phyloP scores from a whole-genome alignment of 371 early-diverging fungal genomes.

The Mortierella sp. region DNA sequence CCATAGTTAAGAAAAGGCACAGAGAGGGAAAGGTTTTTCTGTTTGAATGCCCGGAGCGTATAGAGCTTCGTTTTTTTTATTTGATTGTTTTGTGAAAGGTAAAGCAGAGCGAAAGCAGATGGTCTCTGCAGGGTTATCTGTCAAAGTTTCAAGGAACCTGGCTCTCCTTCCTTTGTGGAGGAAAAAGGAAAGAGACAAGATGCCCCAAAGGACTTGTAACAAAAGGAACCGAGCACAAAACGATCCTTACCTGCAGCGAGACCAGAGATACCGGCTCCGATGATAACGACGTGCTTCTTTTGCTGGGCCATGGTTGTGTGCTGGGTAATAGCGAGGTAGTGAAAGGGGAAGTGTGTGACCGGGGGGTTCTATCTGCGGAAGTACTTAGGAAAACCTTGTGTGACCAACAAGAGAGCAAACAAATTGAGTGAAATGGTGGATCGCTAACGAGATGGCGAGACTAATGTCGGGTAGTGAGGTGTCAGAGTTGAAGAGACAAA shows the following conservation, averaged over 20 bases:
- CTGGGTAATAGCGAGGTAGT: too few species aligned
- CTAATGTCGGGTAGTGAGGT: too few species aligned
- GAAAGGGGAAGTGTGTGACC: too few species aligned
- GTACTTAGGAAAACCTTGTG: too few species aligned
- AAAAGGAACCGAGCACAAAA: background rate
- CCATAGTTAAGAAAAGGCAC: background rate
- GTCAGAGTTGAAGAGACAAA: too few species aligned
- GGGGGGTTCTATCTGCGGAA: too few species aligned
- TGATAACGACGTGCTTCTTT: constrained; percentile 45
- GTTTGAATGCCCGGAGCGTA: constrained; percentile 13
- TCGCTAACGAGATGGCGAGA: too few species aligned
- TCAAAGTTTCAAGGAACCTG: too few species aligned
- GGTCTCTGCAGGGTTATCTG: too few species aligned
- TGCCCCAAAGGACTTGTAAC: constrained; percentile 5
- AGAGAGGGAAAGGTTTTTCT: background rate
- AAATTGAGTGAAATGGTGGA: too few species aligned
- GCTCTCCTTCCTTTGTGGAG: constrained; percentile 5
- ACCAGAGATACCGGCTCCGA: constrained; percentile 57
- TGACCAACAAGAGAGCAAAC: too few species aligned
- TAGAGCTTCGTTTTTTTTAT: background rate
- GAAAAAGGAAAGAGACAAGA: constrained; percentile 9
- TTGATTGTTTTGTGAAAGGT: background rate
- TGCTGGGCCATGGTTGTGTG: constrained; percentile 17
- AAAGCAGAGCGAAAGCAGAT: too few species aligned
- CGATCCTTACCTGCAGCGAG: constrained; percentile 50